Percentiles rank a stretch among this genome's conserved stretches.
Conservation (phyloP, 2,329 filamentous ascomycete genomes). For the Karstenula rhodostoma region DNA sequence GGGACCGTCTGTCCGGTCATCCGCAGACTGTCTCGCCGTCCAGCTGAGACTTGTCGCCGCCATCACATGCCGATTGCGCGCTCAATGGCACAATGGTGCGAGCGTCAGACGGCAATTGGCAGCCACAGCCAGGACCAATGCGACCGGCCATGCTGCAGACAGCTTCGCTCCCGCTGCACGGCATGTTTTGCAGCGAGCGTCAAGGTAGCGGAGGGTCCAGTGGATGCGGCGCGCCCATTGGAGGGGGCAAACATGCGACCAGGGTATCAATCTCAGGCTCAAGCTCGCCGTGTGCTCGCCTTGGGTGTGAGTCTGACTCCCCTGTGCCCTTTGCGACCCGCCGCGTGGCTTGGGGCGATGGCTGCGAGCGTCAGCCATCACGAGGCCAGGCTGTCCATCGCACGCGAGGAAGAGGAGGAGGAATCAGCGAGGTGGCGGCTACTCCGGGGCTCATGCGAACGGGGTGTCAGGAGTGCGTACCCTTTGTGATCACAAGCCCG, state of each 20-base stretch:
- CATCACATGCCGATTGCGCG: conserved; percentile 7
- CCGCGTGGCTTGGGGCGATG: conserved; percentile 5
- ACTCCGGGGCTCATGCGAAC: conserved; percentile 9
- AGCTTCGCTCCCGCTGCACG: conserved; percentile 8
- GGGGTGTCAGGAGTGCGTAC: not conserved
- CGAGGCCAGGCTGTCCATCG: not conserved
- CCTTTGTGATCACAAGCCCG: not conserved
- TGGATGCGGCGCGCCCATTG: conserved; percentile 4
- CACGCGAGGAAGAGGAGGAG: not conserved
- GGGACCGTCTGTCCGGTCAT: conserved; percentile 4
- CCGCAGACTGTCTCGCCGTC: not conserved
- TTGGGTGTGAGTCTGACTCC: not conserved
- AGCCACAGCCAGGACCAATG: conserved; percentile 4
- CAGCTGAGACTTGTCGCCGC: conserved; percentile 13
- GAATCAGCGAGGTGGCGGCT: conserved; percentile 6
- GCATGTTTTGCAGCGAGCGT: conserved; percentile 12
- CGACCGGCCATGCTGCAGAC: conserved; percentile 4
- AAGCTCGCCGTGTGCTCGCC: conserved; percentile 7
- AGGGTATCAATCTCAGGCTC: conserved; percentile 10
- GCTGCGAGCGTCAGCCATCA: not conserved
- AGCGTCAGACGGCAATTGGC: conserved; percentile 11
- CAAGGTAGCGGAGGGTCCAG: conserved; percentile 1
- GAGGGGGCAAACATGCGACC: not conserved
- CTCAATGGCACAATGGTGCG: not conserved
- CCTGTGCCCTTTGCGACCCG: not conserved